phyloP scores from a whole-genome alignment of 768 basidiomycete species.

The Mycena pura region DNA sequence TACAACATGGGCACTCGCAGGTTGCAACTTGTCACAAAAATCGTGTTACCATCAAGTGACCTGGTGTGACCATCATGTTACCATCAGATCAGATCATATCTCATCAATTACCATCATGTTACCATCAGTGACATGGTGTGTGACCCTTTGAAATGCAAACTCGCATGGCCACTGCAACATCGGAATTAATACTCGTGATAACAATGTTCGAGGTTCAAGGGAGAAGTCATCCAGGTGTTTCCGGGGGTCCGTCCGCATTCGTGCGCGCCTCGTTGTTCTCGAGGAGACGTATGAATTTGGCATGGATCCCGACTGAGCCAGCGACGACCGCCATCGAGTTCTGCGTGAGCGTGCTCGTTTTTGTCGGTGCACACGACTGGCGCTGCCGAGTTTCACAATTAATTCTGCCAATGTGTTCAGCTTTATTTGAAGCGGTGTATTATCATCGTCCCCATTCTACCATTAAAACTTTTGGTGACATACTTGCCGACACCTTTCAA shows the following conservation, averaged over 20 bases:
- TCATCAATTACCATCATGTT: too few species aligned
- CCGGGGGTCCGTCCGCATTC: constrained; percentile 59
- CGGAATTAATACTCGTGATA: too few species aligned
- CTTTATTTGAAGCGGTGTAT: constrained; percentile 93
- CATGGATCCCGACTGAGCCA: constrained; percentile 91
- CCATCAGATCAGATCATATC: too few species aligned
- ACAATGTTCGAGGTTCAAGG: too few species aligned
- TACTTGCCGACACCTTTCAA: constrained; percentile 94
- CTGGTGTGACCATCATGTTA: too few species aligned
- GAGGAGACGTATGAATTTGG: constrained; percentile 88
- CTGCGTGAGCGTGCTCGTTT: constrained; percentile 94
- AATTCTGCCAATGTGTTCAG: constrained; percentile 93
- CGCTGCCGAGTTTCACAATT: constrained; percentile 89
- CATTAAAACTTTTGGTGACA: constrained; percentile 92
- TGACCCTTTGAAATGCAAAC: too few species aligned
- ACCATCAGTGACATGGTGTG: too few species aligned
- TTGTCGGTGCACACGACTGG: constrained; percentile 95
- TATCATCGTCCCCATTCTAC: constrained; percentile 89
- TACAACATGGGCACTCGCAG: too few species aligned
- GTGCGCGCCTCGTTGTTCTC: constrained; percentile 73
- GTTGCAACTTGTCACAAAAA: too few species aligned
- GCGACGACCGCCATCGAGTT: constrained; percentile 97
- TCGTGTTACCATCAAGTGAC: too few species aligned
- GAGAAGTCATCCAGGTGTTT: constrained; percentile 80
- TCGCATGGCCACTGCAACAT: too few species aligned